A percentile compares a stretch with the other conserved stretches of the same genome.
These are phyloP conservation scores for Ophiostoma quercus DNA, from an alignment of 2,329 filamentous ascomycete species.

Conservation along the genomic window DNA sequence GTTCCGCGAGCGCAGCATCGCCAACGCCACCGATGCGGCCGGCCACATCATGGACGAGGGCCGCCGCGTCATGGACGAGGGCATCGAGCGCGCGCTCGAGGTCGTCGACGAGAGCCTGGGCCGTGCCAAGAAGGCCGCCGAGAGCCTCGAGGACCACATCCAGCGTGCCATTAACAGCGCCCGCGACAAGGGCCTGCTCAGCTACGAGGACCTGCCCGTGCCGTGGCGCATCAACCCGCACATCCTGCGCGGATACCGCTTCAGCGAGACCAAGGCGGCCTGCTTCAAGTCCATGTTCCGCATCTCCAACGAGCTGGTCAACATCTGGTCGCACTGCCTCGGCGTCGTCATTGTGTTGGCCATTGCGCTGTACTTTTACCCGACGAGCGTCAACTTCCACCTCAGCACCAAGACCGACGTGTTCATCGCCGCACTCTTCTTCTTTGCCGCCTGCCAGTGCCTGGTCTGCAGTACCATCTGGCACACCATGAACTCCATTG, in stretches of 20 bases:
- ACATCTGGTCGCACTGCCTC: constrained; percentile 94
- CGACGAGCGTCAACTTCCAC: constrained; percentile 77
- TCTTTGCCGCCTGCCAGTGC: constrained; percentile 92
- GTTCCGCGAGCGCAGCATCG: constrained; percentile 69
- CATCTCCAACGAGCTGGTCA: constrained; percentile 88
- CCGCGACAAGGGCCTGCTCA: constrained; percentile 73
- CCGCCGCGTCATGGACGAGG: constrained; percentile 73
- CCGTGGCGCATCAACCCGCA: constrained; percentile 96
- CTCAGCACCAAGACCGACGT: constrained; percentile 83
- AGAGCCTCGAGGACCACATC: constrained; percentile 77
- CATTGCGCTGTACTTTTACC: constrained; percentile 94
- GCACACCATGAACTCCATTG: constrained; percentile 98
- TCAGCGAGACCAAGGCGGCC: constrained; percentile 83
- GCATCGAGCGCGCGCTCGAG: constrained; percentile 66
- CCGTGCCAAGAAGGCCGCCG: constrained; percentile 74
- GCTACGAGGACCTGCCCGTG: constrained; percentile 81
- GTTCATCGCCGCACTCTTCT: constrained; percentile 87
- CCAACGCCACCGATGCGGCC: constrained; percentile 59
- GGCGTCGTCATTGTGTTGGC: constrained; percentile 83
- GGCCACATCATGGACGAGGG: constrained; percentile 71
- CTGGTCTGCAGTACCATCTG: constrained; percentile 92
- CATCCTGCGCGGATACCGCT: constrained; percentile 86
- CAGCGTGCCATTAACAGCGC: constrained; percentile 70
- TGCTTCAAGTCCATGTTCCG: constrained; percentile 79
- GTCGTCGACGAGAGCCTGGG: constrained; percentile 78